Base-by-base conservation (phyloP, 2,329 filamentous ascomycete genomes). In the Fusarium sp. region DNA sequence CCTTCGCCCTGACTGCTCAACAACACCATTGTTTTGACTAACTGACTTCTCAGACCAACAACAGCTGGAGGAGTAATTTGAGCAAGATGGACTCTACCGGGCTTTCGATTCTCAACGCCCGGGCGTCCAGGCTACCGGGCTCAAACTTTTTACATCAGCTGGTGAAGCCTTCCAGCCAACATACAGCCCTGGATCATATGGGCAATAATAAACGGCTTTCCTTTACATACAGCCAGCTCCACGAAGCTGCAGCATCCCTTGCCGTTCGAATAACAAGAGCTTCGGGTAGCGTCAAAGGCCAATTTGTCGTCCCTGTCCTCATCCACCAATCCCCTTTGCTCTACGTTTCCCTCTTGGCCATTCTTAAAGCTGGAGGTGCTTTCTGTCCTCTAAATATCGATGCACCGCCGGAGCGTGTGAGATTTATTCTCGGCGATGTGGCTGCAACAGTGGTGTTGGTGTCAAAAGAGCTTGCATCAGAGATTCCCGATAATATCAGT, bases 331-430 rank as follows among this genome's bases (percentile, higher is more conserved):
- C 88, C 15, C 88, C 91, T 11, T 86, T 90, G 46, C 84, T 98
- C 24, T 97, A 97, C 78, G 85, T 96, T 58, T 85, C 92, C 2
- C 87, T 93, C 66, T 79, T 97, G 44, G 94, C 91, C 5, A 88
- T 95, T 54, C 83, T 97, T 46, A 94, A 95, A 78, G 90, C 90
- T 14, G 95, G 95, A 8, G 92, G 88, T 36, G 93, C 93, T 0
- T 97, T 97, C 73, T 97, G 94, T 70, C 94, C 95, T 0, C 81
- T 98, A 58, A 91, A 91, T 64, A 84, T 92, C 49, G 94, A 97
- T 78, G 88, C 91, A 0, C 95, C 95, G 1, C 78, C 84, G 6
- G 93, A 97, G 54, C 86, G 95, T 49, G 85, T 97, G 43, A 87
- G 85, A 51, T 97, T 97, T 76, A 95, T 97, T 50, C 79, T 95